phyloP scores from a whole-genome alignment of 1,284 basidiomycete genomes.

The Pyrrhoderma lamaoense region DNA sequence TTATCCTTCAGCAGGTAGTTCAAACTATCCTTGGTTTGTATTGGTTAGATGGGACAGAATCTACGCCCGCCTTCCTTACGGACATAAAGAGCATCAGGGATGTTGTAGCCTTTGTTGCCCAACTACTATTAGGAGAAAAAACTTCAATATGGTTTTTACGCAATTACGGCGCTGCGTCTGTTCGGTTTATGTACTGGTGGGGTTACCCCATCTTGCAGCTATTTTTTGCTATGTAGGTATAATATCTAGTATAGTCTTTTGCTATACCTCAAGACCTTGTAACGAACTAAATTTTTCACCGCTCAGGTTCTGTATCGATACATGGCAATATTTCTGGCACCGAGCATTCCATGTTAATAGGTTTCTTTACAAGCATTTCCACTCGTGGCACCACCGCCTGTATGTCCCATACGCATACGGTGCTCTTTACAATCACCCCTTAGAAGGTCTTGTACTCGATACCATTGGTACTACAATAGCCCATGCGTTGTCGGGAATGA shows the following conservation, averaged over 20 bases:
- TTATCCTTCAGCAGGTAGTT: slow-evolving; percentile 78
- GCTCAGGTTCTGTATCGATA: slow-evolving; percentile 86
- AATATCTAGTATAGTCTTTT: slow-evolving; percentile 5
- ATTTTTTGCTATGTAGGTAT: slow-evolving; percentile 75
- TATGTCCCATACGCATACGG: slow-evolving; percentile 98
- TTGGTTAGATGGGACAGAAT: slow-evolving; percentile 57
- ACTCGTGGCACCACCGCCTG: slow-evolving; percentile 93
- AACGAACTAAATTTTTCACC: no score
- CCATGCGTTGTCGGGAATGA: slow-evolving; percentile 65
- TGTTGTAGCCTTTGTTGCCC: slow-evolving; percentile 32
- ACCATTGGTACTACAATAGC: slow-evolving; percentile 77
- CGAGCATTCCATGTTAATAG: slow-evolving; percentile 88
- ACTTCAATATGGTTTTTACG: slow-evolving; percentile 32
- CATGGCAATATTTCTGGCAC: slow-evolving; percentile 98
- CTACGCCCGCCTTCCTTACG: slow-evolving; percentile 37
- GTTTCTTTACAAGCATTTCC: slow-evolving; percentile 87
- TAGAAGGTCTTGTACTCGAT: slow-evolving; percentile 93
- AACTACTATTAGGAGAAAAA: slow-evolving; percentile 29
- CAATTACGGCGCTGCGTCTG: slow-evolving; percentile 42
- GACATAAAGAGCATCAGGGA: slow-evolving; percentile 37
- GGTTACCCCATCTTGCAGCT: slow-evolving; percentile 75
- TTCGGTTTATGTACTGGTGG: slow-evolving; percentile 92
- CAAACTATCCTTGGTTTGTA: slow-evolving; percentile 75
- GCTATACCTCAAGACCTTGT: no score
- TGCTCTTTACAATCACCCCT: slow-evolving; percentile 94